Conservation (phyloP, 2,329 filamentous ascomycete species). For the Gnomoniopsis sp. region DNA sequence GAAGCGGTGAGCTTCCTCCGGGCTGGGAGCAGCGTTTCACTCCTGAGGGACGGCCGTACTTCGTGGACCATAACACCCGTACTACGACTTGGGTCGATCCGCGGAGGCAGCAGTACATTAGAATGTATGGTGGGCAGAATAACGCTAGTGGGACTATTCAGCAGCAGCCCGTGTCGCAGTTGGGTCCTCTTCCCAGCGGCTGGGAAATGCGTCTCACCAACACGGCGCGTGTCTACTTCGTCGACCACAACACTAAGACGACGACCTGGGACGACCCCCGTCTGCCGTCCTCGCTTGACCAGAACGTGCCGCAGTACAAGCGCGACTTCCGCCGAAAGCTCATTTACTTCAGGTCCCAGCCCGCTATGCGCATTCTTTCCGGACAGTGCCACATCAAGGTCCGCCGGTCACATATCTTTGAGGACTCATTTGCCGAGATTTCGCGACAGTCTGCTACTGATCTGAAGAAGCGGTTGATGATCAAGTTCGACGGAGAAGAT, state of each 20-base stretch:
- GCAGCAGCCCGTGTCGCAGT: conserved; percentile 94
- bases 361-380: conserved; percentile 88
- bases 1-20: conserved; percentile 88
- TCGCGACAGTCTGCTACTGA: conserved; percentile 94
- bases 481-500: conserved; percentile 98
- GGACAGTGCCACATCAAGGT: conserved; percentile 99
- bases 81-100: conserved; percentile 99
- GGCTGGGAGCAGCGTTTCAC: conserved; percentile 97
- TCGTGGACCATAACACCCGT: conserved; percentile 96
- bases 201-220: conserved; percentile 99
- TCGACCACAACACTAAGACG: conserved; percentile 99
- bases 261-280: conserved; percentile 98
- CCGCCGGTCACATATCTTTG: conserved; percentile 92
- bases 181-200: conserved; percentile 90
- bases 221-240: conserved; percentile 96
- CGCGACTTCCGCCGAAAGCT: conserved; percentile 96
- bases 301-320: conserved; percentile 99
- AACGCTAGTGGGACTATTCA: conserved; percentile 84
- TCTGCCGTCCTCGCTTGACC: conserved; percentile 90
- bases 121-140: conserved; percentile 91
- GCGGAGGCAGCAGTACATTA: conserved; percentile 93
- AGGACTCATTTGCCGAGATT: conserved; percentile 98
- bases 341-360: conserved; percentile 98
- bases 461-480: conserved; percentile 97
- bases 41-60: conserved; percentile 91